Evolutionary conservation across 2,329 filamentous ascomycete species (phyloP), one percentile per base, ranked within the genome.

Genomic region (Fusarium sp.): DNA sequence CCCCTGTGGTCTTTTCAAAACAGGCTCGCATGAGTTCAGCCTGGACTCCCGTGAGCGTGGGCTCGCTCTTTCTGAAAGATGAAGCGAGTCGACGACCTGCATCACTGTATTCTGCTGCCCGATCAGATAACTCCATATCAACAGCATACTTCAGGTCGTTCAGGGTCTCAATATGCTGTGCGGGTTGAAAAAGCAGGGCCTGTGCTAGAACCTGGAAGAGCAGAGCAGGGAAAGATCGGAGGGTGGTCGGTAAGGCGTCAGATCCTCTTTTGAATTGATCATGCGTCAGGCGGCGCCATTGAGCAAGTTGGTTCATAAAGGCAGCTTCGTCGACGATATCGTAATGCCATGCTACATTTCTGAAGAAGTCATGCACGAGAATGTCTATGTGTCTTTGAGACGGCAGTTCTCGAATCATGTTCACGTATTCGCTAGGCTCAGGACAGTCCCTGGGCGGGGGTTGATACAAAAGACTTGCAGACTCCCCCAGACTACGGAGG

Each of bases 371-470:
- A 8, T 44, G 42, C 15, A 44, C n/a, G 7, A 44, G 42, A 18
- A 18, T 26, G 0, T 44, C n/a, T 12, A 44, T 18, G 17, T 44
- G 42, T 26, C n/a, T 44, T 18, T 15, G 6, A 44, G 42, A 44
- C 15, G 42, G 42, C 13, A 44, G 42, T 18, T 44, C n/a, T 18
- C 42, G 42, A 24, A 26, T 24, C 5, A 24, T 18, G 15, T n/a
- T 44, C n/a, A 26, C 13, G 42, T 44, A 44, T 13, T 26, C 42
- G 18, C n/a, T 8, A 5, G 1, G 24, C 5, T 2, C 42, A 24
- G n/a, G 17, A 18, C n/a, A 44, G 2, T 44, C 10, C 11, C 17
- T 18, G 3, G 5, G 1, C 11, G n/a, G 11, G 1, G 13, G 2
- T 18, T 44, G n/a, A 11, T 18, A 11, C 42, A 24, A 24, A 18